Conservation (phyloP, 192 early-diverging fungal species). For the Borealophlyctis nickersoniae region DNA sequence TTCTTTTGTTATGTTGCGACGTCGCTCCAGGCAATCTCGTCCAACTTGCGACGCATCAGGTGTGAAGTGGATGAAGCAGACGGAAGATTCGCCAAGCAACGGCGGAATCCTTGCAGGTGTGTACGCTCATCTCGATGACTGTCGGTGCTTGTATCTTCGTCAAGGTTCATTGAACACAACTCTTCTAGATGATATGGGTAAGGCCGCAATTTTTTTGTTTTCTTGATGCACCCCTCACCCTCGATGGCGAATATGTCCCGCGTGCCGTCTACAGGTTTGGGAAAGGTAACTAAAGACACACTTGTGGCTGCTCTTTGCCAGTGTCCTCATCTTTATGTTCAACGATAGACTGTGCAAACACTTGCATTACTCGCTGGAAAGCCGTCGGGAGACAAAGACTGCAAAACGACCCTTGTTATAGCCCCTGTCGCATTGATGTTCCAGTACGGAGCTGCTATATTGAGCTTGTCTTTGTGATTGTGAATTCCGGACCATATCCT, state of each 20-base stretch:
- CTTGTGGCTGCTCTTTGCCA: too few species aligned
- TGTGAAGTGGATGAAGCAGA: conserved; percentile 41
- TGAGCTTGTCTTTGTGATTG: too few species aligned
- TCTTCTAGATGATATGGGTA: conserved; percentile 31
- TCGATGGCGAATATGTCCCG: neutral
- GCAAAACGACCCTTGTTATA: conserved; percentile 67
- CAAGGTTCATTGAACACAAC: neutral
- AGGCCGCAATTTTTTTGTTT: conserved; percentile 3
- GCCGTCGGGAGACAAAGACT: conserved; percentile 40
- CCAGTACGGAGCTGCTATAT: too few species aligned
- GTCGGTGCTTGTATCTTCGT: neutral
- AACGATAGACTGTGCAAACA: conserved; percentile 75
- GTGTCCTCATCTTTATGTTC: conserved; percentile 10
- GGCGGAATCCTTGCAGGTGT: conserved; percentile 40
- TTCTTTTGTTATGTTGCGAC: neutral
- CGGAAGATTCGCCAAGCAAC: conserved; percentile 28
- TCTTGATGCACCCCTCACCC: neutral
- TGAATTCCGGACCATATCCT: neutral
- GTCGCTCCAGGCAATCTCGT: neutral
- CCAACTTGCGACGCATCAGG: neutral
- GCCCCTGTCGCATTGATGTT: conserved; percentile 65
- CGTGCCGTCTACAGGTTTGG: neutral
- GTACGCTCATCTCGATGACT: neutral
- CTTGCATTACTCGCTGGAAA: conserved; percentile 61
- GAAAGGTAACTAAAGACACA: conserved; percentile 6